Percentiles rank a stretch among this genome's conserved stretches.
Conservation (phyloP, 148 eudicot species). For the Gaultheria prostrata region DNA sequence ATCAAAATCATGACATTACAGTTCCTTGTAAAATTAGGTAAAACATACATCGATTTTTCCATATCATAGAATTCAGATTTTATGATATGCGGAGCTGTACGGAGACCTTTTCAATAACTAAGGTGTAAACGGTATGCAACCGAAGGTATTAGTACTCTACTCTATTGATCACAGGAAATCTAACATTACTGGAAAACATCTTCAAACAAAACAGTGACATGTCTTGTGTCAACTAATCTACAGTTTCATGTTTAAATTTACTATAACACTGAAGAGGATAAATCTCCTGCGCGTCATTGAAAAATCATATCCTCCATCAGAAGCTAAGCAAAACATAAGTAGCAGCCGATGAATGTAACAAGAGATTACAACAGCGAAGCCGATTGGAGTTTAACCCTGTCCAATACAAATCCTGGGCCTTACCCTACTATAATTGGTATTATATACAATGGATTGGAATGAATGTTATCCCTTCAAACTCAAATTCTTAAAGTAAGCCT, state of each 20-base stretch:
- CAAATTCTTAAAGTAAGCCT: constrained; percentile 12
- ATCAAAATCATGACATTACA: too few relatives aligned
- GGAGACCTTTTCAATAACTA: neutral
- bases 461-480: constrained; percentile 1
- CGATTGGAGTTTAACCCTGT: neutral
- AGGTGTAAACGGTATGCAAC: neutral
- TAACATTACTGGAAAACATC: neutral
- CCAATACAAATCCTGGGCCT: neutral
- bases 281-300: neutral
- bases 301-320: constrained; percentile 7
- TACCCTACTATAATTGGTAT: neutral
- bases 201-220: neutral
- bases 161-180: neutral
- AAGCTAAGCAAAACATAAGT: constrained; percentile 1
- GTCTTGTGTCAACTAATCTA: neutral
- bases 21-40: too few relatives aligned
- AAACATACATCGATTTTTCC: too few relatives aligned
- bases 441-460: neutral
- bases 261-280: neutral
- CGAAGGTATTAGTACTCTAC: neutral
- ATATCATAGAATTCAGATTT: too few relatives aligned
- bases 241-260: neutral
- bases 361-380: neutral
- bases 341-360: neutral
- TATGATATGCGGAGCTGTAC: neutral